Conservation (phyloP, 2,329 filamentous ascomycete genomes). For the Cephalotrichum gorgonifer region DNA sequence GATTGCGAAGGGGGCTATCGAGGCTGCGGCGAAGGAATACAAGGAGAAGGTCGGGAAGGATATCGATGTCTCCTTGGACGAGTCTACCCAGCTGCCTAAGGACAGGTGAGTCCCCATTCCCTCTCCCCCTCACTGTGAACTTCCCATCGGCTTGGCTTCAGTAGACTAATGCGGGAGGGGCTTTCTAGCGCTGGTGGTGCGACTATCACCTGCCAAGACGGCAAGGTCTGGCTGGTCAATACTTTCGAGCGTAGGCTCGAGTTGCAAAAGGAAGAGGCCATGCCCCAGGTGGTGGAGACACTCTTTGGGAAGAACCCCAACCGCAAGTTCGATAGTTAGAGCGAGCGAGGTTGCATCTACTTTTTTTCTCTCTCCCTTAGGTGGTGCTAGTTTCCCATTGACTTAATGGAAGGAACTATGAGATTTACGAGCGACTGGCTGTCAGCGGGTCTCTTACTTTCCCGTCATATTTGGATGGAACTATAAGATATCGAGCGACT, state of each 20-base stretch:
- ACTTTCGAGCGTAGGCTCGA: conserved; percentile 87
- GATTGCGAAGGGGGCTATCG: conserved; percentile 65
- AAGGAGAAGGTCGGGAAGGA: conserved; percentile 68
- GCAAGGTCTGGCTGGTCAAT: conserved; percentile 98
- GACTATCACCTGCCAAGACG: conserved; percentile 65
- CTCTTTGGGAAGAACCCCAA: conserved; percentile 93
- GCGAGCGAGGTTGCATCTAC: neutral
- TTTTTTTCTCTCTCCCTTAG: neutral
- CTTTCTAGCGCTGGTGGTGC: conserved; percentile 68
- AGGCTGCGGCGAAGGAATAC: conserved; percentile 70
- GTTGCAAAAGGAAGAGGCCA: conserved; percentile 72
- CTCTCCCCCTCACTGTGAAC: neutral
- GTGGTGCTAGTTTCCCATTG: neutral
- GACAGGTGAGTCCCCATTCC: conserved; percentile 59
- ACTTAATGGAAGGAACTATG: too few species aligned
- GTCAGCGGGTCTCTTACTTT: neutral
- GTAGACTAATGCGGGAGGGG: too few species aligned
- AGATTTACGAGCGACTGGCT: too few species aligned
- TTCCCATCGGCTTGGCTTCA: neutral
- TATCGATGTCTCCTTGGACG: conserved; percentile 60
- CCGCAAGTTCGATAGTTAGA: conserved; percentile 87
- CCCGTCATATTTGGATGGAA: neutral
- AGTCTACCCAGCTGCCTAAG: conserved; percentile 68
- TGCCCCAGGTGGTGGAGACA: conserved; percentile 74
- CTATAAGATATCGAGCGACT: neutral